A percentile compares a stretch with the other conserved stretches of the same genome.
Conservation (phyloP, 768 basidiomycete species). For the Roridomyces roridus region DNA sequence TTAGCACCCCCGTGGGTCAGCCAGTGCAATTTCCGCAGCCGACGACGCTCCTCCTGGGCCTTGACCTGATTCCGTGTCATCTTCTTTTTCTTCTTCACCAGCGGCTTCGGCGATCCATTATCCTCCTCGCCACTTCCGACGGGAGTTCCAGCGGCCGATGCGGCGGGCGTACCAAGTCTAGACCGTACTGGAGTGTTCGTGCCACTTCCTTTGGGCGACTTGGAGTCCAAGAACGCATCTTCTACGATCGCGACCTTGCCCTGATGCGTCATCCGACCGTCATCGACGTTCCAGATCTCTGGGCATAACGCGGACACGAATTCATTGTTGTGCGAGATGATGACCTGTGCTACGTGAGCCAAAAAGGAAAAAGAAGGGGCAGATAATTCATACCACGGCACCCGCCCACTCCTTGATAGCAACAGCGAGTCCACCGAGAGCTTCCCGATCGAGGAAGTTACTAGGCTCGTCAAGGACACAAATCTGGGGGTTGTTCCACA, state of each 20-base stretch:
- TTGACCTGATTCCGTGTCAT: conserved; percentile 88
- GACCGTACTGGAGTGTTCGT: conserved; percentile 76
- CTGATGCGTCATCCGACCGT: conserved; percentile 82
- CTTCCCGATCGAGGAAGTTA: conserved; percentile 97
- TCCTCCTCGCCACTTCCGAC: conserved; percentile 82
- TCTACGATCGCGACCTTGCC: conserved; percentile 89
- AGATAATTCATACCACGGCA: conserved; percentile 66
- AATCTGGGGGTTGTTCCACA: conserved; percentile 96
- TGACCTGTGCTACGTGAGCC: conserved; percentile 58
- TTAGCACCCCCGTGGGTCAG: conserved; percentile 81
- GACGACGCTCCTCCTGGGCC: conserved; percentile 85
- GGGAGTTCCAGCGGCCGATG: conserved; percentile 76
- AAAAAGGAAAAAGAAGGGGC: conserved; percentile 12
- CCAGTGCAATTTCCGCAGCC: conserved; percentile 83
- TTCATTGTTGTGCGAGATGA: conserved; percentile 96
- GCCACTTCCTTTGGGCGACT: conserved; percentile 74
- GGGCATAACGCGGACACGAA: conserved; percentile 85
- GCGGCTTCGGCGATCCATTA: conserved; percentile 42
- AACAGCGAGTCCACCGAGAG: conserved; percentile 91
- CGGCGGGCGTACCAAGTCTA: conserved; percentile 70
- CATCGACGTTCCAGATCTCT: conserved; percentile 95
- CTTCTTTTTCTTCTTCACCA: conserved; percentile 88
- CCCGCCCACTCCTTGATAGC: conserved; percentile 96
- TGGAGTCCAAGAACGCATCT: conserved; percentile 77
- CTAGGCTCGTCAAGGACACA: conserved; percentile 90